A percentile compares a stretch with the other conserved stretches of the same genome.
These are phyloP conservation scores for Pyrus betulifolia DNA, from an alignment of 306 rosid species.

Conservation along the genomic window DNA sequence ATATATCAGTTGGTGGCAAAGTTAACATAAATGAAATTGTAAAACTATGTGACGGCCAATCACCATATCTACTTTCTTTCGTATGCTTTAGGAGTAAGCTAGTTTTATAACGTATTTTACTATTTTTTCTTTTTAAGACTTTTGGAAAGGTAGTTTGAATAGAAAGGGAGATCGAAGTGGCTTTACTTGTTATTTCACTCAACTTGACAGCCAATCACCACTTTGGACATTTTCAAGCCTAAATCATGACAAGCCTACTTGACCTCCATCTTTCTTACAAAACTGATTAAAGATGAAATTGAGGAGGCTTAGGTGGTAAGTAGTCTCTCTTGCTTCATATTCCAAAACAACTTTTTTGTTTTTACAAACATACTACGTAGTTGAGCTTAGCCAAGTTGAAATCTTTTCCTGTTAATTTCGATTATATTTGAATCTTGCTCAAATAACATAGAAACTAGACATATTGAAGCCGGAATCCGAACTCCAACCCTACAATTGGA, in stretches of 20 bases:
- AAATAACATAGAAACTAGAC: neutral
- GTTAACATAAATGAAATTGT: too few species aligned
- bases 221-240: neutral
- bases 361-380: neutral
- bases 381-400: neutral
- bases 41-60: neutral
- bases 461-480: neutral
- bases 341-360: neutral
- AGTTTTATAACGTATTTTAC: neutral
- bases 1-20: accelerated
- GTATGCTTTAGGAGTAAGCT: constrained; percentile 32
- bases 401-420: too few species aligned
- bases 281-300: neutral
- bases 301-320: neutral
- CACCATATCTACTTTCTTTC: constrained; percentile 23
- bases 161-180: neutral
- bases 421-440: too few species aligned
- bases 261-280: neutral
- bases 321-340: neutral
- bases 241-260: neutral
- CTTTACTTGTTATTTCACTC: neutral
- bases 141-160: neutral
- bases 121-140: neutral
- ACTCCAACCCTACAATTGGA: neutral
- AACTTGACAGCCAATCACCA: neutral